Percentiles rank a stretch among this genome's conserved stretches.
Conservation (phyloP, 2,329 filamentous ascomycete genomes). For the Penicillium sp. region DNA sequence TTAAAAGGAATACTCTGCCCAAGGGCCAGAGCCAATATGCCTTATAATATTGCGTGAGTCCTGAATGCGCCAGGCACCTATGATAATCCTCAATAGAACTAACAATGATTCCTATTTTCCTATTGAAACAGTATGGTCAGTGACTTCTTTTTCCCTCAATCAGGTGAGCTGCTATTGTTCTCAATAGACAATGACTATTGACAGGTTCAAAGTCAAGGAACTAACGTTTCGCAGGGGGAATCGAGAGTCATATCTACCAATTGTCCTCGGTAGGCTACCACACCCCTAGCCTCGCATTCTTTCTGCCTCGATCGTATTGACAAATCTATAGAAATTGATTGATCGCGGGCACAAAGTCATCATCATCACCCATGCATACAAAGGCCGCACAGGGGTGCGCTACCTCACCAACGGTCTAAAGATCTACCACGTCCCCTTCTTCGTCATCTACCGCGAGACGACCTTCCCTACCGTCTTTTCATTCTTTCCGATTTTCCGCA, state of each 20-base stretch:
- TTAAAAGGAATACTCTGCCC: slow-evolving; percentile 13
- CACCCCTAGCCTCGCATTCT: not conserved
- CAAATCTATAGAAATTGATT: slow-evolving; percentile 66
- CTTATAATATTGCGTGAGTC: slow-evolving; percentile 64
- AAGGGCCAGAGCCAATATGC: slow-evolving; percentile 45
- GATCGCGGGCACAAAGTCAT: slow-evolving; percentile 98
- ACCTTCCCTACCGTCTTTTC: slow-evolving; percentile 97
- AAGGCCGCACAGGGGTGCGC: slow-evolving; percentile 82
- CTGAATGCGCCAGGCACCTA: not conserved
- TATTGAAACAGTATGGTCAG: slow-evolving; percentile 69
- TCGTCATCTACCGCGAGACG: slow-evolving; percentile 88
- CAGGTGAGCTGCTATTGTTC: slow-evolving; percentile 48
- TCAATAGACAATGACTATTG: not conserved
- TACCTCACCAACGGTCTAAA: slow-evolving; percentile 98
- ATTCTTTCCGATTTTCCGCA: slow-evolving; percentile 95
- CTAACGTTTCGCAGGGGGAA: slow-evolving; percentile 55
- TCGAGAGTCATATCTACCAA: slow-evolving; percentile 98
- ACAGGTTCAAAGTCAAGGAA: not conserved
- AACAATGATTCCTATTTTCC: not conserved
- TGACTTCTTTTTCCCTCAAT: slow-evolving; percentile 99
- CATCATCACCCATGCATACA: slow-evolving; percentile 92
- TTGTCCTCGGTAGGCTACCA: slow-evolving; percentile 61
- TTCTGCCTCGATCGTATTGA: slow-evolving; percentile 9
- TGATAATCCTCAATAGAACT: not conserved
- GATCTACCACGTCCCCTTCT: slow-evolving; percentile 94